Evolutionary conservation across 2,329 filamentous ascomycete genomes (phyloP).

Genomic region (Stagonosporopsis rhizophila): DNA sequence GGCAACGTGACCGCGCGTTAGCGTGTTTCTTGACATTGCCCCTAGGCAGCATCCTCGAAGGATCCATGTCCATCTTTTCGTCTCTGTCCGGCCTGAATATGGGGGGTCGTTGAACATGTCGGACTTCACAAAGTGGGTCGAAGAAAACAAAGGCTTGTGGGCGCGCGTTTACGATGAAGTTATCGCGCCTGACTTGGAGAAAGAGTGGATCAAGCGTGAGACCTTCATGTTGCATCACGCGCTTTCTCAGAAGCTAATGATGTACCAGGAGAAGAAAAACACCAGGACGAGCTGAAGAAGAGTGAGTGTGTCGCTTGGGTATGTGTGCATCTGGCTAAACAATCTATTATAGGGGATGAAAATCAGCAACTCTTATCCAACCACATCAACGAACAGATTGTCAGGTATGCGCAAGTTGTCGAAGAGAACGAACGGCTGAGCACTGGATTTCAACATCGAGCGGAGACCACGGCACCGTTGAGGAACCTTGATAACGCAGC

Average conservation of each 20-base stretch:
- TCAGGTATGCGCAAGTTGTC: slow-evolving; percentile 34
- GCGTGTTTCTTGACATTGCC: slow-evolving; percentile 20
- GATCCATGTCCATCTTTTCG: not conserved
- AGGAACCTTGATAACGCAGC: slow-evolving; percentile 3
- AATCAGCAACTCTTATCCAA: slow-evolving; percentile 35
- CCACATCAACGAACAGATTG: slow-evolving; percentile 36
- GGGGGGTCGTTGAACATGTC: slow-evolving; percentile 30
- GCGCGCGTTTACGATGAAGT: slow-evolving; percentile 45
- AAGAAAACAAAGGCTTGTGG: slow-evolving; percentile 38
- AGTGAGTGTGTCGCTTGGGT: slow-evolving; percentile 26
- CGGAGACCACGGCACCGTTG: slow-evolving; percentile 6
- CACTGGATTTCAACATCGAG: slow-evolving; percentile 21
- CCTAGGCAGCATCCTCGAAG: slow-evolving; percentile 19
- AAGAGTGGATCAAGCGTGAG: slow-evolving; percentile 46
- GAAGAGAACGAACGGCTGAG: slow-evolving; percentile 37
- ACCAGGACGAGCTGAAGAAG: slow-evolving; percentile 33
- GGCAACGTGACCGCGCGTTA: slow-evolving; percentile 36
- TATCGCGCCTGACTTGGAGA: slow-evolving; percentile 41
- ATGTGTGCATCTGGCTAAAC: not conserved
- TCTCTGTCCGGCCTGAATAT: not conserved
- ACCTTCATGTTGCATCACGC: not conserved
- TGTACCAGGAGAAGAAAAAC: slow-evolving; percentile 34
- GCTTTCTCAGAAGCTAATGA: not conserved
- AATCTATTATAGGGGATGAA: slow-evolving; percentile 34
- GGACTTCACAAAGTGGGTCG: slow-evolving; percentile 38